These are phyloP conservation scores for Giardia duodenalis DNA, from an alignment of 208 protist species.

Conservation along the genomic window DNA sequence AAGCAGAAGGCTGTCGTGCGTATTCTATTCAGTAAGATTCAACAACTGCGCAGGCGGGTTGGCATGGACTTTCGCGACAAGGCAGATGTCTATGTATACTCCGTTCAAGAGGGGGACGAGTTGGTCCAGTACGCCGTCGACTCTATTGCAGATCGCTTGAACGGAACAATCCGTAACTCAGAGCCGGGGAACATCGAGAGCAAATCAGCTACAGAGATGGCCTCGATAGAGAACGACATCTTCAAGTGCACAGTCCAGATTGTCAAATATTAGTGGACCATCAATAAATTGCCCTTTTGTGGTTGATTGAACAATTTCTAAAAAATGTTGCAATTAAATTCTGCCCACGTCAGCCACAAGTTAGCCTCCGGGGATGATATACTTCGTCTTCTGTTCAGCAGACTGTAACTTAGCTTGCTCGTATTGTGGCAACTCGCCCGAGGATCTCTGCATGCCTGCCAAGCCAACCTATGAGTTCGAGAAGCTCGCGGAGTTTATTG, in stretches of 20 bases:
- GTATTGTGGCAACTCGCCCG: slow-evolving; percentile 38
- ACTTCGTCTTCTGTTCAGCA: slow-evolving; percentile 37
- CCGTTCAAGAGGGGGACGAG: neutral
- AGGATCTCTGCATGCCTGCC: slow-evolving; percentile 37
- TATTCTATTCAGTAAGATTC: slow-evolving; percentile 12
- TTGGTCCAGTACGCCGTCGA: neutral
- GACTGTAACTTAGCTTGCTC: slow-evolving; percentile 36
- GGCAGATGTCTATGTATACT: neutral
- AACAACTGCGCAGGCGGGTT: neutral
- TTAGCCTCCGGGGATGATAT: slow-evolving; percentile 34
- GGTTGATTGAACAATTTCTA: too few relatives aligned
- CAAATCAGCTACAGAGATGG: too few relatives aligned
- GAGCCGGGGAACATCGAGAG: too few relatives aligned
- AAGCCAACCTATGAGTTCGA: neutral
- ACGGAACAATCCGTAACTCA: neutral
- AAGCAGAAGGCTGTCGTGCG: neutral
- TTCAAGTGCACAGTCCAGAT: too few relatives aligned
- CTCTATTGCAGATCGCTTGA: neutral
- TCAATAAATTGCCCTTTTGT: too few relatives aligned
- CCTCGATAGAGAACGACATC: too few relatives aligned
- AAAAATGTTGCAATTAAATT: too few relatives aligned
- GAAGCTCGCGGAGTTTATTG: neutral
- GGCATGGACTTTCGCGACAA: neutral
- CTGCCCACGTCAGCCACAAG: too few relatives aligned
- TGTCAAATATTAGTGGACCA: too few relatives aligned